These are phyloP conservation scores for Davidsoniella eucalypti DNA, from an alignment of 2,329 filamentous ascomycete genomes.

Conservation along the genomic window DNA sequence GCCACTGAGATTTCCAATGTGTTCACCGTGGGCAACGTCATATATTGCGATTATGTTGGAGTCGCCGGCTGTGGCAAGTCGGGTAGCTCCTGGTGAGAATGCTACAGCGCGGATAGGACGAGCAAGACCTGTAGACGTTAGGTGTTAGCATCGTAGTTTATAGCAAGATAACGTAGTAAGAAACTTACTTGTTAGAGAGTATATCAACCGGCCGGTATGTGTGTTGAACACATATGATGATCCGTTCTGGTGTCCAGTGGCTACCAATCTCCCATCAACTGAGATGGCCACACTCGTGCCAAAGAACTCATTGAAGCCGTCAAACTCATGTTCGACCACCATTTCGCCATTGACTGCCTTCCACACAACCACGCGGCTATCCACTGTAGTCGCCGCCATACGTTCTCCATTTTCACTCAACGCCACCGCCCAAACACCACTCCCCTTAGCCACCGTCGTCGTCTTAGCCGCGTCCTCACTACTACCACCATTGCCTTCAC, in stretches of 20 bases:
- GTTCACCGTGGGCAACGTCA: slow-evolving; percentile 81
- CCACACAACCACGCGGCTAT: slow-evolving; percentile 9
- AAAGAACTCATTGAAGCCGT: slow-evolving; percentile 57
- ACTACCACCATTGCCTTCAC: slow-evolving; percentile 23
- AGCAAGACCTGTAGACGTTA: slow-evolving; percentile 1
- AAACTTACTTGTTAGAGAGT: slow-evolving; percentile 58
- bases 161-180: not conserved
- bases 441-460: slow-evolving; percentile 28
- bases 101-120: slow-evolving; percentile 53
- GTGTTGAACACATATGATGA: slow-evolving; percentile 92
- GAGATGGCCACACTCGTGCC: slow-evolving; percentile 74
- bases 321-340: slow-evolving; percentile 66
- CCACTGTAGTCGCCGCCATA: slow-evolving; percentile 68
- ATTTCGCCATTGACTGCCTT: slow-evolving; percentile 50
- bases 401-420: slow-evolving; percentile 71
- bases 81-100: slow-evolving; percentile 72
- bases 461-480: slow-evolving; percentile 22
- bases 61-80: slow-evolving; percentile 81
- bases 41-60: slow-evolving; percentile 79
- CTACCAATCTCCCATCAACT: slow-evolving; percentile 66
- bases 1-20: slow-evolving; percentile 67
- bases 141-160: not conserved
- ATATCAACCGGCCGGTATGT: slow-evolving; percentile 65
- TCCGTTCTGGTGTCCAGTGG: slow-evolving; percentile 84
- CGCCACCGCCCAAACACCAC: slow-evolving; percentile 74